Evolutionary conservation across 345 rosid genomes (phyloP).

Genomic region (Rhizophora apiculata): DNA sequence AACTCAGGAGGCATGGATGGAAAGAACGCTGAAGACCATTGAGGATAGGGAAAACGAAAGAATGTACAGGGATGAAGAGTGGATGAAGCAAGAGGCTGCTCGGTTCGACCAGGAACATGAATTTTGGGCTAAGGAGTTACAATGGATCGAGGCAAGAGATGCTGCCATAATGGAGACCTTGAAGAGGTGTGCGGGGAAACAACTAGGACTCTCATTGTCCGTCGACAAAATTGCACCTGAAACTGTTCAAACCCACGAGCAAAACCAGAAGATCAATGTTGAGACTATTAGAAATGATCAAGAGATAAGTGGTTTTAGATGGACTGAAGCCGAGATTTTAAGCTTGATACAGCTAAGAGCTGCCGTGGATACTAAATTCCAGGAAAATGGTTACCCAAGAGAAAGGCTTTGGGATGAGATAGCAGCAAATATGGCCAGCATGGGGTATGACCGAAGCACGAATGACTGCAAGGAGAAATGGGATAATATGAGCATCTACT

Average conservation of each 20-base stretch:
- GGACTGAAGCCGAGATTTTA: slow-evolving; percentile 44
- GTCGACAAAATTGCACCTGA: slow-evolving; percentile 1
- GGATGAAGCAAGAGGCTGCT: slow-evolving; percentile 47
- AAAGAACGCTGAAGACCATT: slow-evolving; percentile 47
- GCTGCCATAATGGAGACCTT: slow-evolving; percentile 40
- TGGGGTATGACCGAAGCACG: slow-evolving; percentile 37
- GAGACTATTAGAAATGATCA: slow-evolving; percentile 3
- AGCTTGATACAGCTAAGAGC: slow-evolving; percentile 37
- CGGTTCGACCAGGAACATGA: slow-evolving; percentile 42
- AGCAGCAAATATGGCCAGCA: slow-evolving; percentile 38
- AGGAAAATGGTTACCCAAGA: slow-evolving; percentile 27
- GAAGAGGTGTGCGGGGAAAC: slow-evolving; percentile 31
- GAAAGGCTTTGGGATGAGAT: slow-evolving; percentile 43
- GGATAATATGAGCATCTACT: slow-evolving; percentile 36
- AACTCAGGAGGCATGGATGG: slow-evolving; percentile 62
- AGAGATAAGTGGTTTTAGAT: slow-evolving; percentile 5
- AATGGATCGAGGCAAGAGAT: slow-evolving; percentile 54
- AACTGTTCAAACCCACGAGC: background rate
- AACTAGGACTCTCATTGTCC: slow-evolving; percentile 6
- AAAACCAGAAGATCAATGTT: slow-evolving; percentile 4
- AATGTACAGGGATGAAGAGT: slow-evolving; percentile 41
- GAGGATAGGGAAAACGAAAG: slow-evolving; percentile 53
- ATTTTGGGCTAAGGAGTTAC: slow-evolving; percentile 51
- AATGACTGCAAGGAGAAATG: slow-evolving; percentile 43
- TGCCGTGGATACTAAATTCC: slow-evolving; percentile 34